Conservation (phyloP, 2,329 filamentous ascomycete species). For the Xylaria sp. region DNA sequence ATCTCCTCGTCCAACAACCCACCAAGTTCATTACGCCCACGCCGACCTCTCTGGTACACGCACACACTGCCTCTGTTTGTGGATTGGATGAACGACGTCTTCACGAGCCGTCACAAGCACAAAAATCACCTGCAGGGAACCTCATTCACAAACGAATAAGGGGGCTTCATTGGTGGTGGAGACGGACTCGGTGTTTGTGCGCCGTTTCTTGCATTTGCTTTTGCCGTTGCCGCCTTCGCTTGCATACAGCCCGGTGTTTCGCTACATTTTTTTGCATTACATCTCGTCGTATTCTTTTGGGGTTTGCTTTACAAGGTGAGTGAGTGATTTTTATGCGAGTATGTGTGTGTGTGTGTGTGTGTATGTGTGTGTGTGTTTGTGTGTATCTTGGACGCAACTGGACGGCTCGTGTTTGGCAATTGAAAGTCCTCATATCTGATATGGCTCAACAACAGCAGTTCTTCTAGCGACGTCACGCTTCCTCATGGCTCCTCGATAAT, state of each 20-base stretch:
- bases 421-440: constrained; percentile 20
- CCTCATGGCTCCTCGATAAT: constrained; percentile 53
- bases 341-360: neutral
- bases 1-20: constrained; percentile 6
- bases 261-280: constrained; percentile 24
- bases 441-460: constrained; percentile 19
- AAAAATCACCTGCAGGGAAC: constrained; percentile 14
- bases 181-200: constrained; percentile 22
- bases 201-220: constrained; percentile 25
- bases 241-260: constrained; percentile 26
- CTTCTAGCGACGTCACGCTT: constrained; percentile 49
- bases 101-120: neutral
- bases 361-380: neutral
- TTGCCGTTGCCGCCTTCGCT: constrained; percentile 24
- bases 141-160: constrained; percentile 10
- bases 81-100: constrained; percentile 2
- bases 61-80: neutral
- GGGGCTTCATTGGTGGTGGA: constrained; percentile 21
- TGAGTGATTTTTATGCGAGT: neutral
- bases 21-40: neutral
- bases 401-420: constrained; percentile 24
- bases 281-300: neutral
- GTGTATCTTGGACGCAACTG: neutral
- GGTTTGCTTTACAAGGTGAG: constrained; percentile 16
- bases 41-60: neutral